A percentile compares a stretch with the other conserved stretches of the same genome.
These are phyloP conservation scores for Cladophialophora chaetospira DNA, from an alignment of 2,329 filamentous ascomycete genomes.

Conservation along the genomic window DNA sequence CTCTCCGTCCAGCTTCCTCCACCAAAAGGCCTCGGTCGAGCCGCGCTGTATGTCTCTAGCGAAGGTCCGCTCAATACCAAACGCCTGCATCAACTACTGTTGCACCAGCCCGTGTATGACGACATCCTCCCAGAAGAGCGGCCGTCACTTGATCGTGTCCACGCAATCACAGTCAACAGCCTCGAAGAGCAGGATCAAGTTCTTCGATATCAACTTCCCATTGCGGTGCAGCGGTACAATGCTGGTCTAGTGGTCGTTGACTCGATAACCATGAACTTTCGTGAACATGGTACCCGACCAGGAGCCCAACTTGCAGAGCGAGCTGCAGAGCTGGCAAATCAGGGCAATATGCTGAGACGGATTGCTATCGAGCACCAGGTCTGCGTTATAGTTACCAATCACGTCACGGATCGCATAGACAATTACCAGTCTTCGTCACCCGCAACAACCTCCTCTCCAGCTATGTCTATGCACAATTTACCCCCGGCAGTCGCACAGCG, in stretches of 20 bases:
- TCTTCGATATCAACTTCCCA: conserved; percentile 85
- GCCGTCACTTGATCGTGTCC: conserved; percentile 73
- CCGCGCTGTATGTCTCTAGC: conserved; percentile 91
- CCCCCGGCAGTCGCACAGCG: conserved; percentile 3
- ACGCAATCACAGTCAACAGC: conserved; percentile 81
- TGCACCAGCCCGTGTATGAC: conserved; percentile 63
- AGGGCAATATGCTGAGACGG: conserved; percentile 72
- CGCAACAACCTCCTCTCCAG: conserved; percentile 23
- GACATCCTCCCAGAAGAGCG: conserved; percentile 42
- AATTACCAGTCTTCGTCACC: conserved; percentile 18
- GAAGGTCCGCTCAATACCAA: conserved; percentile 81
- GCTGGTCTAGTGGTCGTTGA: conserved; percentile 85
- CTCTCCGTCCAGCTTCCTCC: conserved; percentile 79
- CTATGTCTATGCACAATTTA: conserved; percentile 1
- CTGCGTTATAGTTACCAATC: conserved; percentile 89
- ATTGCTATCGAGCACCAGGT: conserved; percentile 74
- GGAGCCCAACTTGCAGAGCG: conserved; percentile 68
- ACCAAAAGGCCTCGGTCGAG: conserved; percentile 68
- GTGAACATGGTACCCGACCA: conserved; percentile 62
- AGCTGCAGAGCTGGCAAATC: conserved; percentile 71
- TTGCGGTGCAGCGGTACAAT: conserved; percentile 73
- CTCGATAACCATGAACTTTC: conserved; percentile 92
- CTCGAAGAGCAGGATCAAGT: conserved; percentile 96
- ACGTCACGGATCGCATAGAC: conserved; percentile 86
- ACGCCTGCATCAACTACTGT: conserved; percentile 77